A percentile compares a stretch with the other conserved stretches of the same genome.
Conservation (phyloP, 169 alveolate species). For the Cytauxzoon felis region DNA sequence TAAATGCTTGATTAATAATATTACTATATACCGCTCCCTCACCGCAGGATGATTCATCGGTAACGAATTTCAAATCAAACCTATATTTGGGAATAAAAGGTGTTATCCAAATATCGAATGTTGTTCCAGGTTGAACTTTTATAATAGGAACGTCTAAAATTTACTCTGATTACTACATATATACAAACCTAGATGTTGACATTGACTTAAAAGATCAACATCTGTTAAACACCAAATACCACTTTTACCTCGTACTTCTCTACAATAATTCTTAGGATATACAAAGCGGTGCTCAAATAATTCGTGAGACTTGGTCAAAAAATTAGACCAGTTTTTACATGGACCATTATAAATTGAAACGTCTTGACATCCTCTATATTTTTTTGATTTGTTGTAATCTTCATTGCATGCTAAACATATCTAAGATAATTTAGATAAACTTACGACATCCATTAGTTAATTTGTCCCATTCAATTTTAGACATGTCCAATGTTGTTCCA, state of each 20-base stretch:
- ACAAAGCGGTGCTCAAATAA: background rate
- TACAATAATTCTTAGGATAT: constrained; percentile 41
- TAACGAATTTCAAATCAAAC: constrained; percentile 3
- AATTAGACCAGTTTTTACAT: constrained; percentile 17
- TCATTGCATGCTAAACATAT: constrained; percentile 22
- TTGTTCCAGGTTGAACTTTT: constrained; percentile 33
- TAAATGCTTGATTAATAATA: constrained; percentile 10
- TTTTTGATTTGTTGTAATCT: background rate
- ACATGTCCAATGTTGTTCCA: background rate
- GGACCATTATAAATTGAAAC: background rate
- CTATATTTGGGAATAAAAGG: constrained; percentile 47
- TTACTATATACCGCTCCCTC: too few species aligned
- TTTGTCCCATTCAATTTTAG: constrained; percentile 15
- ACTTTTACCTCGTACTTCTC: background rate
- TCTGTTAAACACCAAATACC: constrained; percentile 7
- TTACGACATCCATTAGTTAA: constrained; percentile 23
- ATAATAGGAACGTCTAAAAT: background rate
- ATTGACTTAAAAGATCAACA: background rate
- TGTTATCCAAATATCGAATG: constrained; percentile 53
- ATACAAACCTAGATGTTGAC: constrained; percentile 2
- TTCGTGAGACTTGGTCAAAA: background rate
- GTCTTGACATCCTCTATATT: constrained; percentile 36
- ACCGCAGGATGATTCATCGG: constrained; percentile 5
- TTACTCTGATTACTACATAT: background rate
- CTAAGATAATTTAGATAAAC: background rate